Evolutionary conservation across 257 asterid genomes (phyloP).

Genomic region (Echites panduratus): DNA sequence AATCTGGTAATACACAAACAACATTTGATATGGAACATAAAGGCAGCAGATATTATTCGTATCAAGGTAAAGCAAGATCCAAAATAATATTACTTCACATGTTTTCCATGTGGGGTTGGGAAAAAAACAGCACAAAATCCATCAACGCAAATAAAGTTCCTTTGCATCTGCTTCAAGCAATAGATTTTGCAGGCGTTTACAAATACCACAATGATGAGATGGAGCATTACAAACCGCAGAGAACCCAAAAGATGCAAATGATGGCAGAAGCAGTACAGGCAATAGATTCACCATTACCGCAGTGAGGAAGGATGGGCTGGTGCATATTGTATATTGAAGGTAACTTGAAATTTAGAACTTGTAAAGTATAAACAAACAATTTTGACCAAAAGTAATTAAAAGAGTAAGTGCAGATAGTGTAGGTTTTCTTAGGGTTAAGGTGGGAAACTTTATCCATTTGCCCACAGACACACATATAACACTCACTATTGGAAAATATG

Average conservation of each 20-base stretch:
- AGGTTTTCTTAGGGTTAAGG: neutral
- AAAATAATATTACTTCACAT: neutral
- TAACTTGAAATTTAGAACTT: neutral
- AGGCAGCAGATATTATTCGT: slow-evolving; percentile 4
- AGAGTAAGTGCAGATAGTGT: neutral
- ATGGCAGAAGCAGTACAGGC: neutral
- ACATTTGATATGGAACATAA: neutral
- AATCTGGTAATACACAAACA: neutral
- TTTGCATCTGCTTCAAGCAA: neutral
- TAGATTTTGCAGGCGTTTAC: neutral
- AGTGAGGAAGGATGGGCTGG: neutral
- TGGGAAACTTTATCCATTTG: no score
- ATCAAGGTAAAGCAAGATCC: neutral
- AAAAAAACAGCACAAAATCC: neutral
- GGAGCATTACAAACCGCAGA: neutral
- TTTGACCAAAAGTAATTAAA: neutral
- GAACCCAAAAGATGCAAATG: neutral
- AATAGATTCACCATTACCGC: no score
- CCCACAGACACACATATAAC: neutral
- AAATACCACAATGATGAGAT: neutral
- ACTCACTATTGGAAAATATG: neutral
- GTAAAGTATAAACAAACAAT: neutral
- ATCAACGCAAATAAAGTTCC: neutral
- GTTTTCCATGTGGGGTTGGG: neutral
- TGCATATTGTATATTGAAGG: neutral